Base-by-base conservation (phyloP, 768 basidiomycete species). In the Phlebiopsis flavidoalba region DNA sequence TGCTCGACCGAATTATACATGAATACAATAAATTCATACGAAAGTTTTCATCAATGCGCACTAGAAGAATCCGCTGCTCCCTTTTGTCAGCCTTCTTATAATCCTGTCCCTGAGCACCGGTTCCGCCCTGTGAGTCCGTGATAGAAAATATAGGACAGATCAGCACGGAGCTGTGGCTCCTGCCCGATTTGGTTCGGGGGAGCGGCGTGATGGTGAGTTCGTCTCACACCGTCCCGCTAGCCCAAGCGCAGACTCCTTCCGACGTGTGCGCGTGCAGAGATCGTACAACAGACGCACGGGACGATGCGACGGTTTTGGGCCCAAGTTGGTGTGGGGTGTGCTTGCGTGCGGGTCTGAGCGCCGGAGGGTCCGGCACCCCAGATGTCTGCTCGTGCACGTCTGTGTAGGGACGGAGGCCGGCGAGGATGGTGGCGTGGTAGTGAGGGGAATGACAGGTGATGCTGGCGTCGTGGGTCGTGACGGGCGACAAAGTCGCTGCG, bases 1-100 rank as follows among this genome's bases (percentile, higher is more conserved):
- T 19, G 47, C 60, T 60, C 53, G n/a, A 60, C 60, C 60, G 17
- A 56, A 60, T 60, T 60, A 60, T 55, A 26, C 37, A 43, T 21
- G n/a, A 55, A 43, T 55, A 55, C 54, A 55, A 45, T 55, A 55
- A 55, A 12, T 43, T 55, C 54, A 43, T 55, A 45, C 43, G 21
- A 15, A 12, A 5, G n/a, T n/a, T 37, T 14, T 55, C 54, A 55
- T 36, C 40, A 37, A n/a, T 43, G 54, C 54, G 40, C 40, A 31
- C 26, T 31, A 17, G 54, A 19, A 17, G 54, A 19, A 10, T 45
- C 54, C 14, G 21, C 36, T 19, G 21, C 54, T 26, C 40, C 54
- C 54, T 55, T n/a, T n/a, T n/a, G n/a, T n/a, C 54, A 21, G n/a
- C n/a, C 54, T 45, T 55, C 54, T n/a, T 55, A 55, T 26, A 5